Conservation (phyloP, 331 rosid species). For the Dryas integrifolia region DNA sequence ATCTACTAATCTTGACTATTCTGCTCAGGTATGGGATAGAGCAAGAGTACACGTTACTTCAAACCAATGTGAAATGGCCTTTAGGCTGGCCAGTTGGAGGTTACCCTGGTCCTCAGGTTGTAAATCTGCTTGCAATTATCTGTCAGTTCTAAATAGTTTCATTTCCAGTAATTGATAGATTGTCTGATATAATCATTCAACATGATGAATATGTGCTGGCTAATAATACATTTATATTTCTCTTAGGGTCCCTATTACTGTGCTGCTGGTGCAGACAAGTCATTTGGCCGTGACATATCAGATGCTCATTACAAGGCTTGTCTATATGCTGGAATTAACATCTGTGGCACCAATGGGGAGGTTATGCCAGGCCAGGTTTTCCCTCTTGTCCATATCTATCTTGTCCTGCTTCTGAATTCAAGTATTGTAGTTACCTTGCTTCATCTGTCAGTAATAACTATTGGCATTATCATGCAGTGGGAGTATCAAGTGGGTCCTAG, state of each 20-base stretch:
- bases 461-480: conserved; percentile 61
- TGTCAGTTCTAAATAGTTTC: neutral
- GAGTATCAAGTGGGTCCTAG: conserved; percentile 99
- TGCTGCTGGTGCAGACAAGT: conserved; percentile 91
- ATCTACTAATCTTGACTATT: conserved; percentile 22
- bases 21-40: conserved; percentile 85
- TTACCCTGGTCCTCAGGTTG: conserved; percentile 99
- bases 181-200: conserved; percentile 8
- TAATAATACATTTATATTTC: conserved; percentile 7
- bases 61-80: conserved; percentile 88
- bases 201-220: neutral
- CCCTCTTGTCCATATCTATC: conserved; percentile 22
- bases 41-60: conserved; percentile 98
- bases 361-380: conserved; percentile 99
- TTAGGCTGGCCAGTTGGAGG: conserved; percentile 98
- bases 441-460: conserved; percentile 23
- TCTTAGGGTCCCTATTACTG: conserved; percentile 96
- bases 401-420: conserved; percentile 21
- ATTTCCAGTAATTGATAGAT: neutral
- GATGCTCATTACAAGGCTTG: conserved; percentile 99
- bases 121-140: conserved; percentile 2
- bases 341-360: conserved; percentile 97
- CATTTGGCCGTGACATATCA: conserved; percentile 97
- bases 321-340: conserved; percentile 90
- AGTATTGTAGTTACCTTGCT: neutral